These are phyloP conservation scores for Cladophialophora chaetospira DNA, from an alignment of 2,329 filamentous ascomycete species.

Conservation along the genomic window DNA sequence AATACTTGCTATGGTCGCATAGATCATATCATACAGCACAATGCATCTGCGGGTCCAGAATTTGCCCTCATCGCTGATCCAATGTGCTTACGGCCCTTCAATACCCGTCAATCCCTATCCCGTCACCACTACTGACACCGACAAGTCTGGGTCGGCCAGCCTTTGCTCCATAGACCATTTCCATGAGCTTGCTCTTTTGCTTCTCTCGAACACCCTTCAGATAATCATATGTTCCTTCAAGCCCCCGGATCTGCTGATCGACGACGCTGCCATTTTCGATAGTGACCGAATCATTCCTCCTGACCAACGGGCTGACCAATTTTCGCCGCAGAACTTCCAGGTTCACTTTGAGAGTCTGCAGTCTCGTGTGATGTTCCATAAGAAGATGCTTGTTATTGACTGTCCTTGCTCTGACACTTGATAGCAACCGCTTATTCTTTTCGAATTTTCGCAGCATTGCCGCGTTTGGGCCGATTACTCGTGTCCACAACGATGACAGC, in stretches of 20 bases:
- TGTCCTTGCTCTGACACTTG: slow-evolving; percentile 77
- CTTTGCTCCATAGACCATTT: slow-evolving; percentile 68
- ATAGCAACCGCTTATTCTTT: slow-evolving; percentile 79
- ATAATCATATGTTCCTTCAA: slow-evolving; percentile 78
- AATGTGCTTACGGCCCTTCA: no score
- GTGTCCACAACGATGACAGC: slow-evolving; percentile 81
- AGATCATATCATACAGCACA: no score
- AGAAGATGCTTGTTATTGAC: slow-evolving; percentile 85
- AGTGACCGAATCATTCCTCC: slow-evolving; percentile 59
- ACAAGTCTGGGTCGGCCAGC: slow-evolving; percentile 22
- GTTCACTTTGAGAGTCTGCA: slow-evolving; percentile 81
- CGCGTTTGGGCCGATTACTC: slow-evolving; percentile 75
- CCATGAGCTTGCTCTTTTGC: slow-evolving; percentile 82
- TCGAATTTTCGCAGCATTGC: slow-evolving; percentile 83
- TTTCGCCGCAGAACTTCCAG: slow-evolving; percentile 82
- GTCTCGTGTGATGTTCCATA: slow-evolving; percentile 80
- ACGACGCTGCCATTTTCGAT: slow-evolving; percentile 62
- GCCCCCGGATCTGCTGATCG: slow-evolving; percentile 80
- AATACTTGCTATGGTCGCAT: no score
- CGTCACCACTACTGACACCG: slow-evolving; percentile 19
- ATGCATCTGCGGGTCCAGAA: no score
- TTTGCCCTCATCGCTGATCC: no score
- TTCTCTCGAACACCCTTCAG: slow-evolving; percentile 72
- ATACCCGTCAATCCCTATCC: slow-evolving; percentile 20
- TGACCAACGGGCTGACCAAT: slow-evolving; percentile 79